Evolutionary conservation across 1,139 yeast genomes (phyloP).

Genomic region (Keqinozyma sinolaborantium): DNA sequence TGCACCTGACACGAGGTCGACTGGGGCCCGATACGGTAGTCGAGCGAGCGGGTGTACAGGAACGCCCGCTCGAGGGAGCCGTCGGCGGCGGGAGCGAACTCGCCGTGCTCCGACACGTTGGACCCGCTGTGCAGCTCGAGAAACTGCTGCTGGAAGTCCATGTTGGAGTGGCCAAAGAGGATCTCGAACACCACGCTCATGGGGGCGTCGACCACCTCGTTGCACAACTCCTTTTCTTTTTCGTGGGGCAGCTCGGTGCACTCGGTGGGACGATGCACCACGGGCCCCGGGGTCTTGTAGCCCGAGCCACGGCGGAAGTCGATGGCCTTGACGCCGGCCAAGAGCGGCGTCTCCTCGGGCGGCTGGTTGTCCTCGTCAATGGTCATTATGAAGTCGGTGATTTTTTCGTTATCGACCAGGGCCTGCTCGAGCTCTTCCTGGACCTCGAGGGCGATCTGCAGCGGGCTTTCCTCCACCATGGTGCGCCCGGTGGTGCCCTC

Average conservation of each 20-base stretch:
- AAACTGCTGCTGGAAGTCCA: slow-evolving; percentile 36
- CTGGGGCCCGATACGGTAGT: slow-evolving; percentile 56
- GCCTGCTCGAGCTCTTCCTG: slow-evolving; percentile 3
- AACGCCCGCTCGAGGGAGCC: slow-evolving; percentile 30
- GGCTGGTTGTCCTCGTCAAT: slow-evolving; percentile 26
- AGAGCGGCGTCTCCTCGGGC: slow-evolving; percentile 9
- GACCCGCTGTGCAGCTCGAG: slow-evolving; percentile 46
- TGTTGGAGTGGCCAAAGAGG: slow-evolving; percentile 41
- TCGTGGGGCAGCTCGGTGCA: slow-evolving; percentile 16
- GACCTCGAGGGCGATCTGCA: slow-evolving; percentile 8
- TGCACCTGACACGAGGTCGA: slow-evolving; percentile 49
- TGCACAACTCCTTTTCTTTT: slow-evolving; percentile 31
- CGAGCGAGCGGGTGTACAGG: slow-evolving; percentile 44
- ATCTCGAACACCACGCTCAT: slow-evolving; percentile 47
- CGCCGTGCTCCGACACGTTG: slow-evolving; percentile 38
- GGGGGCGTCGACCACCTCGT: slow-evolving; percentile 41
- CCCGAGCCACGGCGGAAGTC: slow-evolving; percentile 28
- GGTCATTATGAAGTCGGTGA: slow-evolving; percentile 23
- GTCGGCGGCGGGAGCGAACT: slow-evolving; percentile 31
- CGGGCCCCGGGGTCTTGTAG: slow-evolving; percentile 37
- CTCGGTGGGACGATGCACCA: slow-evolving; percentile 30
- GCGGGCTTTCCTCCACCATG: slow-evolving; percentile 11
- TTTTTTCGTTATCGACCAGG: slow-evolving; percentile 10
- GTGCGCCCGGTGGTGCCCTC: slow-evolving; percentile 23
- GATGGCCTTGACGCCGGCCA: slow-evolving; percentile 12